Base-by-base conservation (phyloP, 2,329 filamentous ascomycete species). In the Pseudogymnoascus sp. region DNA sequence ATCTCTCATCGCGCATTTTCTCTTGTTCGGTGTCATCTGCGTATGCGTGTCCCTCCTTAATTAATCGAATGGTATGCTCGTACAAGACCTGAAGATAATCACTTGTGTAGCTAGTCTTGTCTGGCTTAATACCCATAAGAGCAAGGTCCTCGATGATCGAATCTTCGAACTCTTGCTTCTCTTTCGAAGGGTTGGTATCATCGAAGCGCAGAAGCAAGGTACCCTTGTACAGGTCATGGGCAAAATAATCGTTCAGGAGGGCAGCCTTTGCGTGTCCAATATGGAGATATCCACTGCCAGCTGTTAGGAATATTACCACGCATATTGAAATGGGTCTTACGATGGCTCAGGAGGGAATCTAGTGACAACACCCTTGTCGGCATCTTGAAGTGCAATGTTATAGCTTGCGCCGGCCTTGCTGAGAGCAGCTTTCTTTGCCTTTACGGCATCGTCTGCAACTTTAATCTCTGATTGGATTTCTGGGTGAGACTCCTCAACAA, bases 201-300 rank as follows among this genome's bases (percentile, higher is more conserved):
- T 99, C 94, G 72, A 99, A 94, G 64, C 94, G 90, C 59, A 97
- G 84, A 64, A 95, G 86, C 69, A 99, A 81, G 70, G 89, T 95
- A 71, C 94, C 94, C 64, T 93, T 87, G 80, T 96, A 96, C 69
- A 91, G 90, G 74, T 92, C 88, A 75, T 97, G 92, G 48, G 92
- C 93, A 70, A 97, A 97, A 81, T 96, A 97, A 75, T 97, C 92
- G 78, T 94, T 96, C 63, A 97, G 85, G 62, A 96, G 82, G 5
- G 92, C 92, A 31, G 92, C 92, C 78, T 97, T 97, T 68, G 92
- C 91, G 78, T 97, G 93, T 61, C 93, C 93, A 66, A 97, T 96
- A 78, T 97, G 93, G 48, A 97, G 85, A 74, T 96, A 96, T 65
- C 92, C 92, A 68, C 67, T 73, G 33, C 63, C 25, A 39, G 25